phyloP scores from a whole-genome alignment of 2,329 filamentous ascomycete species.

The Paracoccidioides brasiliensis region DNA sequence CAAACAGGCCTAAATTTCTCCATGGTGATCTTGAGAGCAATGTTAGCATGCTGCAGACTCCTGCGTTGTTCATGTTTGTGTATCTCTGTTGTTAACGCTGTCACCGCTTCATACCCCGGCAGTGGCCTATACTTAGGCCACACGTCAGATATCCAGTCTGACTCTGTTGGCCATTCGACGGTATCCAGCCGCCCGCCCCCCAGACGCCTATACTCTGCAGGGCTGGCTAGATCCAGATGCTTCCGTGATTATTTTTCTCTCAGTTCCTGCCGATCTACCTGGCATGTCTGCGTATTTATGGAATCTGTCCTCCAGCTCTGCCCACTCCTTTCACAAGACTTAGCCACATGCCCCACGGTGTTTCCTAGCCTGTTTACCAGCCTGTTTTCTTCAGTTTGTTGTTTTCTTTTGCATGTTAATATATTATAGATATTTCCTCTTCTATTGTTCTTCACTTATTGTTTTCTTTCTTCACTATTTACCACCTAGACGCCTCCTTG shows the following conservation, averaged over 20 bases:
- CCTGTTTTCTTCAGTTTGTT: conserved; percentile 2
- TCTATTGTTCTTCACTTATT: conserved; percentile 4
- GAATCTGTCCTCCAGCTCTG: neutral
- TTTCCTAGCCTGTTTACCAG: conserved; percentile 1
- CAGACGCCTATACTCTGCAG: neutral
- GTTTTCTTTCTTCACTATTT: neutral
- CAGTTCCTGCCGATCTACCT: neutral
- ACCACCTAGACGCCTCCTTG: neutral
- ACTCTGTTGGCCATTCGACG: neutral
- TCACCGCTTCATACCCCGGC: conserved; percentile 1
- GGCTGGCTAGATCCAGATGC: conserved; percentile 1
- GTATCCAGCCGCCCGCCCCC: conserved; percentile 2
- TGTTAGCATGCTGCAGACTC: neutral
- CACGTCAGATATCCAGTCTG: neutral
- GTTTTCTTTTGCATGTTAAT: conserved; percentile 1
- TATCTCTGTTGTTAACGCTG: neutral
- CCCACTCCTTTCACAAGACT: conserved; percentile 8
- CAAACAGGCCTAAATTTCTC: neutral
- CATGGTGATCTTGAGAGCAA: neutral
- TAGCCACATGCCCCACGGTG: conserved; percentile 8
- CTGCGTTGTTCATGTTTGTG: conserved; percentile 4
- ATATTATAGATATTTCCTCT: conserved; percentile 4
- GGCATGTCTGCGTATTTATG: conserved; percentile 1
- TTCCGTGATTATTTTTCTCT: neutral
- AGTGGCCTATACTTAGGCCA: neutral